Evolutionary conservation across 306 rosid species (phyloP).

Genomic region (Oemleria cerasiformis): DNA sequence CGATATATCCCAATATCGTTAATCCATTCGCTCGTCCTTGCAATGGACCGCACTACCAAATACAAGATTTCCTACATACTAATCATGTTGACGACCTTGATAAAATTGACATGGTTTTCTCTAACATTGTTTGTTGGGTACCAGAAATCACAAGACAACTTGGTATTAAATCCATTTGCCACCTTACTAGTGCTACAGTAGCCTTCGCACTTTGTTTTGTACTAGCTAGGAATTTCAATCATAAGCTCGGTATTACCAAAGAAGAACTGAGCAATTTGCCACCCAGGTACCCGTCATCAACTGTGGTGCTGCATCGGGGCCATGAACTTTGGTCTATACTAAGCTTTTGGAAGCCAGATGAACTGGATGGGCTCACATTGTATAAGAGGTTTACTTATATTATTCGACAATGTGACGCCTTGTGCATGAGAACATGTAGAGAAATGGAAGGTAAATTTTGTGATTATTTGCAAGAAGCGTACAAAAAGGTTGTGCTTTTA

Average conservation of each 20-base stretch:
- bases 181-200: too few species aligned
- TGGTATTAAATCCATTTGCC: not conserved
- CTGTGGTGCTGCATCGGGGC: constrained; percentile 23
- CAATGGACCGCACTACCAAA: not conserved
- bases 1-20: not conserved
- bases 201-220: too few species aligned
- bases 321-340: constrained; percentile 22
- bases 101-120: not conserved
- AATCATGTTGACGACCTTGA: not conserved
- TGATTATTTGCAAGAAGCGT: constrained; percentile 22
- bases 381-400: constrained; percentile 27
- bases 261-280: not conserved
- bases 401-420: constrained; percentile 30
- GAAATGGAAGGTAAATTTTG: constrained; percentile 22
- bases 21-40: not conserved
- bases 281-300: not conserved
- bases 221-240: too few species aligned
- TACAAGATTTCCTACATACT: not conserved
- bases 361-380: constrained; percentile 38
- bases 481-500: constrained; percentile 26
- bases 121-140: not conserved
- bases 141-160: not conserved
- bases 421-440: constrained; percentile 9
- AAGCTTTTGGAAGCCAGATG: constrained; percentile 36
- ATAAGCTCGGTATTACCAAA: too few species aligned